Base-by-base conservation (phyloP, 1,139 yeast species). In the Tardiomyces blankii region DNA sequence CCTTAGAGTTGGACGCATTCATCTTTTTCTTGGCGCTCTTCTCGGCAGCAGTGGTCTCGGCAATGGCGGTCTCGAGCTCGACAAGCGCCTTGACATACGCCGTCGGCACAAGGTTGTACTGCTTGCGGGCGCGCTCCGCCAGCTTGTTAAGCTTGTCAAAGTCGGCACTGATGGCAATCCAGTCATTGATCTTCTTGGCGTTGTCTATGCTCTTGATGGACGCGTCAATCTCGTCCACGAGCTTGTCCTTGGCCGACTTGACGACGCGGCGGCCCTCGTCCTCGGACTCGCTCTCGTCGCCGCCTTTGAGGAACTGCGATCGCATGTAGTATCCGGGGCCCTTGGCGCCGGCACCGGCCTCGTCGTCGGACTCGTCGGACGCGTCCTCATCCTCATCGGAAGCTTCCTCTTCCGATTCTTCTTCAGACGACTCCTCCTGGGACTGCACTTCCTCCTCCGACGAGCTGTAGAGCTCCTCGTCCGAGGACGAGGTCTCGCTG, bases 191-290 rank as follows among this genome's bases (percentile, higher is more conserved):
- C 67, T 76, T 76, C 66, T 74, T 83, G 50, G 80, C 82, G 53
- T 74, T 76, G 59, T 83, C 91, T 59, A 88, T 77, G 49, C 78
- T 72, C 60, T 78, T 83, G 58, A 82, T 76, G 39, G 78, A 68
- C 35, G 73, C 73, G 57, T 78, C 82, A 70, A 91, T 77, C 65
- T 91, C 98, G 63, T 88, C 97, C 55, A 87, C 64, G 51, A 89
- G 74, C 69, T 89, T 93, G 56, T 89, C 97, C 69, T 84, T 87
- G 48, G 96, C 96, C 49, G 93, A 80, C 68, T 85, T 89, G 57
- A 91, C 96, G 25, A 88, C 87, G 59, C 82, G 84, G 65, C 81
- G 82, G 46, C 60, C 65, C 44, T 77, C 82, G 45, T 70, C 75
- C 50, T 80, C 86, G 45, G 69, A 62, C 47, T 75, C 80, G 42